phyloP scores from a whole-genome alignment of 2,329 filamentous ascomycete genomes.

The Colletotrichum sp. region DNA sequence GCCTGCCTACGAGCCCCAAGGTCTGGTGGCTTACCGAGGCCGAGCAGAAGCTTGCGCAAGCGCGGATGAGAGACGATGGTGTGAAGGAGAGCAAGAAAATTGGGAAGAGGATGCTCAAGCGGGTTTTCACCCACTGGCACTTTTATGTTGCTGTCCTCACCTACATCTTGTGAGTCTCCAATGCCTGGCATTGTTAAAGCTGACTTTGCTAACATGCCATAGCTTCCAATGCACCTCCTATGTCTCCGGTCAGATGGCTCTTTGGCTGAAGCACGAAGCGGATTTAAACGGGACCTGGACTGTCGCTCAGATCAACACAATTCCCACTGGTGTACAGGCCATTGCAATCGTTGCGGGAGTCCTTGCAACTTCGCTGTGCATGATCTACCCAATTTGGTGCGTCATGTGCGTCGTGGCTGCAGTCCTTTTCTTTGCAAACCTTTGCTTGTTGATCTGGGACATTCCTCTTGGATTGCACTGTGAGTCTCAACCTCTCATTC shows the following conservation, averaged over 20 bases:
- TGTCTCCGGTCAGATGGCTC: slow-evolving; percentile 23
- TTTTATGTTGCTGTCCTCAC: slow-evolving; percentile 28
- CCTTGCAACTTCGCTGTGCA: slow-evolving; percentile 29
- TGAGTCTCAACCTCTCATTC: neutral
- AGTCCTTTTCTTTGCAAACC: slow-evolving; percentile 18
- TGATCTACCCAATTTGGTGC: slow-evolving; percentile 35
- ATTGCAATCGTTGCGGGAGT: slow-evolving; percentile 26
- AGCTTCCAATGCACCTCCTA: slow-evolving; percentile 22
- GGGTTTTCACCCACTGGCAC: slow-evolving; percentile 30
- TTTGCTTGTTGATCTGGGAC: slow-evolving; percentile 21
- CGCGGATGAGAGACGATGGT: slow-evolving; percentile 28
- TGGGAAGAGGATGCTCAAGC: slow-evolving; percentile 28
- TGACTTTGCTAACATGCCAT: neutral
- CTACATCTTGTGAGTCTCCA: slow-evolving; percentile 23
- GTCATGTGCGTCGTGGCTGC: slow-evolving; percentile 26
- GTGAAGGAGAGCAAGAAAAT: slow-evolving; percentile 23
- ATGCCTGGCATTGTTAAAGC: accelerated
- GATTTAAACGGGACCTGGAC: slow-evolving; percentile 9
- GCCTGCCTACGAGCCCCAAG: slow-evolving; percentile 37
- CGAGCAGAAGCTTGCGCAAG: slow-evolving; percentile 35
- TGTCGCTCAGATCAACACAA: slow-evolving; percentile 23
- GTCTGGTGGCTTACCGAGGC: slow-evolving; percentile 34
- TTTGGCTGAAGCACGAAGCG: slow-evolving; percentile 25
- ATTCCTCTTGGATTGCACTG: slow-evolving; percentile 22
- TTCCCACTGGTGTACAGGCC: slow-evolving; percentile 21